Base-by-base conservation (phyloP, 495 filamentous ascomycete species). In the Cudoniella acicularis region DNA sequence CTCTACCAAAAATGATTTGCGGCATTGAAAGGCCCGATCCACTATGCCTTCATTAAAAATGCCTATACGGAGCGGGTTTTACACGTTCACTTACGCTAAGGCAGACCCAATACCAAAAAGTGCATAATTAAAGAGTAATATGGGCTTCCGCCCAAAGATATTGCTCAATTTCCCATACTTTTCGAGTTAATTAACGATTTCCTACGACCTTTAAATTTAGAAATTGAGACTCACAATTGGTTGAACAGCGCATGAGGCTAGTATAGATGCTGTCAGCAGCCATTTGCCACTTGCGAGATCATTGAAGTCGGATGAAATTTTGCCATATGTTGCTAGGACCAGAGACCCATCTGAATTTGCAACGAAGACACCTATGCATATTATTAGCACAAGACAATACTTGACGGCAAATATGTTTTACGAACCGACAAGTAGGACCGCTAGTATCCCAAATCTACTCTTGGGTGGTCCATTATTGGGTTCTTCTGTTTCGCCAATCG, bases 221-320 rank as follows among this genome's bases (percentile, higher is more conserved):
- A n/a, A n/a, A n/a, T n/a, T n/a, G n/a, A n/a, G n/a, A n/a, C n/a
- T n/a, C 1, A 86, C 75, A 67, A 82, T 65, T 6, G 78, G 79
- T 57, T 88, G 84, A 0, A 79, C 82, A 1, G 82, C 80, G 17
- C 81, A 84, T 0, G 78, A 70, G 13, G 84, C 84, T 2, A 90
- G 67, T 0, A 76, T 75, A 64, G 86, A 89, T 46, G 77, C 80
- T 4, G 84, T 86, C 10, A 86, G 80, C n/a, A 90, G 66, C 87
- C 86, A 90, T 54, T 74, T 83, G 1, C 83, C 84, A 58, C 81
- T 74, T 8, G 74, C 74, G 10, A 89, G 64, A 26, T 73, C 75
- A 59, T 83, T 72, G 69, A 89, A 89, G 56, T 88, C 81, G 30
- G 87, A 90, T 0, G 86, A 82, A 30, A 90, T 84, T 36, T 69